These are phyloP conservation scores for Gaeumannomyces tritici DNA, from an alignment of 2,329 filamentous ascomycete genomes.

Conservation along the genomic window DNA sequence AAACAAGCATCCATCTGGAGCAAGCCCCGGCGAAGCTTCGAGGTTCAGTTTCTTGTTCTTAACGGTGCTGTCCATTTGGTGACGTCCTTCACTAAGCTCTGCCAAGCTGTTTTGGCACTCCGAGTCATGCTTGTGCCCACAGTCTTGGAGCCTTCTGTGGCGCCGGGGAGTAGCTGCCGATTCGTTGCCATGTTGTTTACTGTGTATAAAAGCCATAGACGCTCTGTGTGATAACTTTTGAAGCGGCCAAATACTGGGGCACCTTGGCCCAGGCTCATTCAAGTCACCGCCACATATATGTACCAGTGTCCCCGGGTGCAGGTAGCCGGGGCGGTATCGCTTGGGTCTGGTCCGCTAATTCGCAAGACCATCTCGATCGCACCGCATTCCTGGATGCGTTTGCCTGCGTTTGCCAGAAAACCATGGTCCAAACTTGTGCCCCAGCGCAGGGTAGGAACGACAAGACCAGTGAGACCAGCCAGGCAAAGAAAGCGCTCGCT, in stretches of 20 bases:
- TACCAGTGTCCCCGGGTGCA: no score
- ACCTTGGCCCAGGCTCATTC: background rate
- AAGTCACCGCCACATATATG: no score
- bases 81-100: background rate
- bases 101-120: background rate
- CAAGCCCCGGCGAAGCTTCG: no score
- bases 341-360: background rate
- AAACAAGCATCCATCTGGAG: no score
- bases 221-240: background rate
- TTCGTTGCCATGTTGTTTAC: background rate
- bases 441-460: background rate
- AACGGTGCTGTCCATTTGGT: no score
- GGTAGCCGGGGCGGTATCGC: no score
- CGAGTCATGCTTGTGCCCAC: background rate
- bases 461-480: background rate
- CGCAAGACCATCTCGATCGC: background rate
- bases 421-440: background rate
- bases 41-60: no score
- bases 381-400: background rate
- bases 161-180: background rate
- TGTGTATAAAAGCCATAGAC: background rate
- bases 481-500: no score
- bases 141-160: no score
- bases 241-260: background rate
- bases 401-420: background rate